These are phyloP conservation scores for Aspergillus sp. DNA, from an alignment of 2,329 filamentous ascomycete genomes.

Conservation along the genomic window DNA sequence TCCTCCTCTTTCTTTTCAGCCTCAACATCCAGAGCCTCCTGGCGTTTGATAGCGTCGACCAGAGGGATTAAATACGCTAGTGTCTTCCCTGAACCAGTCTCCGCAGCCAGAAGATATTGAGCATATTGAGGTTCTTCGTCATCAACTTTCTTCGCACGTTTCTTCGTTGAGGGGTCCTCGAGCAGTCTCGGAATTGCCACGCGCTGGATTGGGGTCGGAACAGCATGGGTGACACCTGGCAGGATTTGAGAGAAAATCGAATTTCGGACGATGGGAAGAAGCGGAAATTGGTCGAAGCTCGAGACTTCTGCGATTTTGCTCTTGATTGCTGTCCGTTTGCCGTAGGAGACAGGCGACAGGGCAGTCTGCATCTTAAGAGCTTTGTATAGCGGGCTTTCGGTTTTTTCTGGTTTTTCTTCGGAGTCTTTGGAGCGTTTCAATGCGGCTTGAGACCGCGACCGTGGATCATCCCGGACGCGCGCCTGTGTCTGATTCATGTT, in stretches of 20 bases:
- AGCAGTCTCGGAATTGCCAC: conserved; percentile 83
- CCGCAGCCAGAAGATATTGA: conserved; percentile 82
- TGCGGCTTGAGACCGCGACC: conserved; percentile 39
- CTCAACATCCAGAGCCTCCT: conserved; percentile 64
- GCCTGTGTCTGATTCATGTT: conserved; percentile 59
- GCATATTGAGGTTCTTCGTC: conserved; percentile 52
- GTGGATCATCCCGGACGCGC: conserved; percentile 43
- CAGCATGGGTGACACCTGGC: conserved; percentile 69
- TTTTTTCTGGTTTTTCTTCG: conserved; percentile 38
- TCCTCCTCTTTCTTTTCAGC: conserved; percentile 56
- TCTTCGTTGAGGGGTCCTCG: conserved; percentile 49
- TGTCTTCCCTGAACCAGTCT: conserved; percentile 97
- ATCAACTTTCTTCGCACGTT: conserved; percentile 30
- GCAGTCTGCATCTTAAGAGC: conserved; percentile 92
- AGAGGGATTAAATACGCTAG: conserved; percentile 85
- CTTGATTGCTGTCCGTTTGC: conserved; percentile 63
- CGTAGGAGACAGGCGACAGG: conserved; percentile 74
- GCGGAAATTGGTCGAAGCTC: conserved; percentile 75
- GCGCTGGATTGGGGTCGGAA: conserved; percentile 84
- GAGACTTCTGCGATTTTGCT: conserved; percentile 64
- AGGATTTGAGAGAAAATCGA: conserved; percentile 74
- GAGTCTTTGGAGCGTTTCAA: conserved; percentile 42
- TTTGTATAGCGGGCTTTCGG: conserved; percentile 62
- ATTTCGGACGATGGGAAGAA: conserved; percentile 70
- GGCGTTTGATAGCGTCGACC: conserved; percentile 79